phyloP scores from a whole-genome alignment of 1,284 basidiomycete species.

The Moniliophthora roreri region DNA sequence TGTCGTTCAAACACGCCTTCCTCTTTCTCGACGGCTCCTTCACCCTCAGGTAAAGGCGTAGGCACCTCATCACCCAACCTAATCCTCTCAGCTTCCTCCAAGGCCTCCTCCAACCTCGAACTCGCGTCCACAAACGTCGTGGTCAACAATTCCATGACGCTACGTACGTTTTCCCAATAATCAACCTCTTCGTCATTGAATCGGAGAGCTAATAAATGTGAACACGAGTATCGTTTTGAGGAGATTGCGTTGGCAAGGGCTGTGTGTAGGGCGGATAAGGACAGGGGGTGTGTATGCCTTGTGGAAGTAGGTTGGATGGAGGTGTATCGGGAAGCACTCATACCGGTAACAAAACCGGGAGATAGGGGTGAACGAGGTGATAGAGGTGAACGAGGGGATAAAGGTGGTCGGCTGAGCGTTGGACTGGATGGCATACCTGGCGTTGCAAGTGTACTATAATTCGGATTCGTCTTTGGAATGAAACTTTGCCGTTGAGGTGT shows the following conservation, averaged over 20 bases:
- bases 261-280: constrained; percentile 57
- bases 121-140: constrained; percentile 65
- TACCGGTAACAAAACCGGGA: constrained; percentile 36
- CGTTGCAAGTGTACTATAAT: constrained; percentile 18
- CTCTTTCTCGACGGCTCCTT: neutral
- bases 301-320: constrained; percentile 57
- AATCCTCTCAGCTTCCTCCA: constrained; percentile 55
- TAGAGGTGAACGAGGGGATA: constrained; percentile 24
- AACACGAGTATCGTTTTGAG: constrained; percentile 71
- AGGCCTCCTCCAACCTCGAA: constrained; percentile 55
- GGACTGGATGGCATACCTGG: neutral
- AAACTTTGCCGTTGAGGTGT: neutral
- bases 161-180: constrained; percentile 81
- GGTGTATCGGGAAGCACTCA: constrained; percentile 56
- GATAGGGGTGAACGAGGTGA: constrained; percentile 25
- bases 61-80: constrained; percentile 47
- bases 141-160: constrained; percentile 66
- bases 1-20: neutral
- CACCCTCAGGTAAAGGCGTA: constrained; percentile 21
- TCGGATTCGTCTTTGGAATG: neutral
- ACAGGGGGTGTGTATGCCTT: constrained; percentile 62
- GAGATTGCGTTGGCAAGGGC: constrained; percentile 63
- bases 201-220: constrained; percentile 73
- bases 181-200: constrained; percentile 64
- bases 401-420: neutral